Evolutionary conservation across 2,329 filamentous ascomycete genomes (phyloP).

Genomic region (Colletotrichum sp.): DNA sequence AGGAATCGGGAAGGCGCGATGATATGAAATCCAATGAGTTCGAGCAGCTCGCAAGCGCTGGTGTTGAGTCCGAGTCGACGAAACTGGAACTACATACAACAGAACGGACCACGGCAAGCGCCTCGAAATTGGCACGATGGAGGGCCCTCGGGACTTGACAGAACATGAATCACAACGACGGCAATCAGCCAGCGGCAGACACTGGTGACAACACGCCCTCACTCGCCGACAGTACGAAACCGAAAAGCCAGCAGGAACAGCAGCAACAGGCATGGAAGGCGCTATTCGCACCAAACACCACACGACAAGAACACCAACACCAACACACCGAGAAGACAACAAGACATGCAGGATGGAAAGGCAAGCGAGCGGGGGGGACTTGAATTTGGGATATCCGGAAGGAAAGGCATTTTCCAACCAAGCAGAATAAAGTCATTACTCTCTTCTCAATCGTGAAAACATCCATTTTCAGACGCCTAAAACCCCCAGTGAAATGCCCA

Average conservation of each 20-base stretch:
- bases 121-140: not conserved
- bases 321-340: not conserved
- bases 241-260: not conserved
- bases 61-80: not conserved
- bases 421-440: not conserved
- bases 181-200: not conserved
- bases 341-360: not conserved
- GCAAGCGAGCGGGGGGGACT: not conserved
- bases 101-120: not conserved
- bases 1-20: not conserved
- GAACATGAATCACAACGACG: not conserved
- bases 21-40: not conserved
- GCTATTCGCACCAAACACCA: not conserved
- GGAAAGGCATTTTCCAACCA: not conserved
- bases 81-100: not conserved
- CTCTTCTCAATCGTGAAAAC: not conserved
- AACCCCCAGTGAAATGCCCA: not conserved
- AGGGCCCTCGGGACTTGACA: not conserved
- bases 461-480: conserved; percentile 17
- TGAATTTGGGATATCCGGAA: not conserved
- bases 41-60: not conserved
- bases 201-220: fast-evolving
- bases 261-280: no score
- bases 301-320: not conserved
- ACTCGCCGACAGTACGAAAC: not conserved